Evolutionary conservation across 176 grass and related monocot genomes (phyloP).

Genomic region (Oryza punctata): DNA sequence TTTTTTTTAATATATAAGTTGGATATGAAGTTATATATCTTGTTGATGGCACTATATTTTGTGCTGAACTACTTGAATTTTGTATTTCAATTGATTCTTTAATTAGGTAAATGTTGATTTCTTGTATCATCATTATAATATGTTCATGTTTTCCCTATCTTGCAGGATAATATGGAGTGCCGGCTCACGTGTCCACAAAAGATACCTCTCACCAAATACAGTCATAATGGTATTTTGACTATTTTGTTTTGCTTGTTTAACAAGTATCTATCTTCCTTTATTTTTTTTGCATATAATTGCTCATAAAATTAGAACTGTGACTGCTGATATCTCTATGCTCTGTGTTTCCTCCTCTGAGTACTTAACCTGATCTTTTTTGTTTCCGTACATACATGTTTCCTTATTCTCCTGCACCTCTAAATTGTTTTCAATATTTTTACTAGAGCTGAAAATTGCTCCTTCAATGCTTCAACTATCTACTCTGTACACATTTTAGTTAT

Average conservation of each 20-base stretch:
- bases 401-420: constrained; percentile 13
- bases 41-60: not conserved
- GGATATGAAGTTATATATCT: not conserved
- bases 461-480: not conserved
- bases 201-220: constrained; percentile 74
- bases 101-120: not conserved
- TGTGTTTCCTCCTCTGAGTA: not conserved
- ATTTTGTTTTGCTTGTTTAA: constrained; percentile 24
- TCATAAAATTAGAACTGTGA: constrained; percentile 6
- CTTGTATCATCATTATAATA: not conserved
- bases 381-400: constrained; percentile 5
- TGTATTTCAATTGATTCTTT: constrained; percentile 25
- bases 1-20: no score
- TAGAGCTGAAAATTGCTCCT: not conserved
- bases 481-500: not conserved
- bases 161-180: constrained; percentile 95
- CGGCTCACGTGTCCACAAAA: constrained; percentile 80
- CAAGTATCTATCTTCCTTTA: not conserved
- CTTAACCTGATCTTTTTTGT: constrained; percentile 6
- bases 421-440: not conserved
- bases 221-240: constrained; percentile 71
- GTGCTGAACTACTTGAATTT: not conserved
- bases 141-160: constrained; percentile 32
- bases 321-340: not conserved
- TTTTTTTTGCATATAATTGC: constrained; percentile 4